Conservation (phyloP, 2,329 filamentous ascomycete genomes). For the Pyricularia sp. region DNA sequence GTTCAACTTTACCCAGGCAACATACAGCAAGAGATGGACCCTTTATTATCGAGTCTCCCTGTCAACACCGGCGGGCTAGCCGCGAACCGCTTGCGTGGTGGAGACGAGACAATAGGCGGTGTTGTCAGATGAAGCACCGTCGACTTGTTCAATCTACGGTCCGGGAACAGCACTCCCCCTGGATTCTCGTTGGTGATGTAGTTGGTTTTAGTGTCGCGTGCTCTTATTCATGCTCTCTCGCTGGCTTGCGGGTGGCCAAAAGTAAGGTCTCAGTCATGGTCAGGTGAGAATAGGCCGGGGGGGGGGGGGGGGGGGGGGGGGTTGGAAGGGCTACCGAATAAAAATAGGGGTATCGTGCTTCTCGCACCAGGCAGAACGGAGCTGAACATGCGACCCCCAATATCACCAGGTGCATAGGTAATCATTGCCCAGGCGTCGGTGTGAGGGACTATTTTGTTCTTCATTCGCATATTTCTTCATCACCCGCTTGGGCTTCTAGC, state of each 20-base stretch:
- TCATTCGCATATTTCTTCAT: not conserved
- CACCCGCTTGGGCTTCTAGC: not conserved
- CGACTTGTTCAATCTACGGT: not conserved
- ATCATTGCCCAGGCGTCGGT: not conserved
- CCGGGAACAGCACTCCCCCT: not conserved
- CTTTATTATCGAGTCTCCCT: not conserved
- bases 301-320: no score
- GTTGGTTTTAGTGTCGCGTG: not conserved
- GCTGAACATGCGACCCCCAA: not conserved
- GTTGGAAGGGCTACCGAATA: not conserved
- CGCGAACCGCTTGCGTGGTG: not conserved
- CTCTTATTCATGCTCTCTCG: not conserved
- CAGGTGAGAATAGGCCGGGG: not conserved
- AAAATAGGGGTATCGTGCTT: not conserved
- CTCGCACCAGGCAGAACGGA: not conserved
- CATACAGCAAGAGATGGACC: not conserved
- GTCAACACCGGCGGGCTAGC: not conserved
- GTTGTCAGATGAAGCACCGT: not conserved
- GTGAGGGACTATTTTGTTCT: not conserved
- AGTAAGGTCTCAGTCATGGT: not conserved
- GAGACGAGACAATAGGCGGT: not conserved
- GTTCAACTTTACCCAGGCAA: not conserved
- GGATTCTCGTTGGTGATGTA: not conserved
- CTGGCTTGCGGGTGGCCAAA: not conserved
- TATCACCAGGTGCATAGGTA: not conserved